These are phyloP conservation scores for Phyllosticta paracitricarpa DNA, from an alignment of 2,329 filamentous ascomycete species.

Conservation along the genomic window DNA sequence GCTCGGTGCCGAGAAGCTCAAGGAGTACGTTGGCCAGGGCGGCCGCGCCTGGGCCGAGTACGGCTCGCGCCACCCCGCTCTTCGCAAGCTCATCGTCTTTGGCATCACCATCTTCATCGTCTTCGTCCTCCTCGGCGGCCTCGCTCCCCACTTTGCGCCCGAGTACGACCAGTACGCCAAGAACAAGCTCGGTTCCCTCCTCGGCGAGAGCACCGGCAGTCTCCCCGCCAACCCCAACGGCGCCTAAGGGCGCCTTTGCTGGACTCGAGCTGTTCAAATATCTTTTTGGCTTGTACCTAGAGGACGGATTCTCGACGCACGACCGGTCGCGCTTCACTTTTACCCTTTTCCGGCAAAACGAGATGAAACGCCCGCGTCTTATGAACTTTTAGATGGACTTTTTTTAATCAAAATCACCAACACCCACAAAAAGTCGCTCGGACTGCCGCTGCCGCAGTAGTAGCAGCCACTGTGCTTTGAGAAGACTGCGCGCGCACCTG, in stretches of 20 bases:
- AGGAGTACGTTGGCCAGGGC: constrained; percentile 63
- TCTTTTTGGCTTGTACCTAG: background rate
- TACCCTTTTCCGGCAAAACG: background rate
- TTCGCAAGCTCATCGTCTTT: constrained; percentile 69
- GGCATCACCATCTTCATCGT: constrained; percentile 51
- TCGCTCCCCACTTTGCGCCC: constrained; percentile 30
- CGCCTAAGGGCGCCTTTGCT: background rate
- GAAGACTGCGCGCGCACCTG: background rate
- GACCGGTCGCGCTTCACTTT: background rate
- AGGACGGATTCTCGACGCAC: background rate
- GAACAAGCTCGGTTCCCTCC: constrained; percentile 26
- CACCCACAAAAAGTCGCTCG: background rate
- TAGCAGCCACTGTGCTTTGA: background rate
- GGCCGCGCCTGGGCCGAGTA: constrained; percentile 79
- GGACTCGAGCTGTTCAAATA: background rate
- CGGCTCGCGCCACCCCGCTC: constrained; percentile 62
- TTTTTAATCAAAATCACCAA: background rate
- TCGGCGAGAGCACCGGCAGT: constrained; percentile 18
- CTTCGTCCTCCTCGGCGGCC: constrained; percentile 56
- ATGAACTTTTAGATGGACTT: background rate
- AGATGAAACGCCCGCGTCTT: background rate
- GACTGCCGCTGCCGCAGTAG: background rate
- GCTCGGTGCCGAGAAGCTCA: constrained; percentile 73
- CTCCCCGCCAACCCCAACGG: constrained; percentile 7
- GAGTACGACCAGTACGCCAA: constrained; percentile 25